Evolutionary conservation across 179 eudicot genomes (phyloP), one percentile per base, ranked within the genome.

Genomic region (Heliamphora pulchella): DNA sequence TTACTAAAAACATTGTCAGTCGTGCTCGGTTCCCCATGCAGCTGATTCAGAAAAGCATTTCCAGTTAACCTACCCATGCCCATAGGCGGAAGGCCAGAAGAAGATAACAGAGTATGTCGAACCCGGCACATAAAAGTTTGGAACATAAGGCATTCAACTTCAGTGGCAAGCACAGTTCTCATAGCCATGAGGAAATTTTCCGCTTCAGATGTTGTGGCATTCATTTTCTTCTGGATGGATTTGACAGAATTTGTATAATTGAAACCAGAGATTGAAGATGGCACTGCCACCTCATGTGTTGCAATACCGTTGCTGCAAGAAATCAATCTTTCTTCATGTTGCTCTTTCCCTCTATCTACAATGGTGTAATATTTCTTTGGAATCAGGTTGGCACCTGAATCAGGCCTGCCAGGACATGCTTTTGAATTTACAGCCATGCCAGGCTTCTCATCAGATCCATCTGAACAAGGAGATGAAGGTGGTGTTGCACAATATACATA

Each of bases 41-140:
- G 78, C 83, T 85, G 90, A 85, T 84, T 84, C 76, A 85, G 73
- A 59, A 85, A 83, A 70, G 81, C 79, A 84, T 79, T 86, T 54
- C 90, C 90, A 47, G 87, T 64, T 63, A 85, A 80, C 80, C 89
- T 84, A 84, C 81, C 87, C 81, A 87, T 79, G 55, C 88, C 86
- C 78, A 77, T 77, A 79, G 88, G 83, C 39, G 83, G 82, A 15
- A 86, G 76, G 72, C 80, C 85, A 84, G 89, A 83, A 53, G 88
- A 84, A 70, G 94, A 85, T 74, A 89, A 83, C 62, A 96, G 80
- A 57, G 93, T 91, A 83, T 96, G 98, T 51, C 98, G 87, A 69
- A 90, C 87, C 80, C 88, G 89, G 84, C 99, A 94, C 99, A 96
- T 91, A 86, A 82, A 89, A 81, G 93, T 93, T 86, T 94, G 99